Conservation (phyloP, 1,139 yeast species). For the Saccharomyces hybrid region DNA sequence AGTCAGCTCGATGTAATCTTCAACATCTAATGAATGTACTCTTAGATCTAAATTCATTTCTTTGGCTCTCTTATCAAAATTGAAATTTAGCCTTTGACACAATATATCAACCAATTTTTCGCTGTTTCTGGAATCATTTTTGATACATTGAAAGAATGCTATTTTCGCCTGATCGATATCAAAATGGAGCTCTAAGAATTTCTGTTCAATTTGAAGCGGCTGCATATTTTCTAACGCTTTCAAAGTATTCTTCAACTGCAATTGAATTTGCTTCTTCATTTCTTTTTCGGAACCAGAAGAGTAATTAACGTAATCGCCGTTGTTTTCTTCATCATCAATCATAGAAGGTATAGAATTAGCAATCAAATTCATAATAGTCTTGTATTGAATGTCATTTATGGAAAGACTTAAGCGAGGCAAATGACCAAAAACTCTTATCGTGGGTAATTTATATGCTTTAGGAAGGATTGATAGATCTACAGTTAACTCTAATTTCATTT, state of each 20-base stretch:
- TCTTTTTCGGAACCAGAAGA: conserved; percentile 21
- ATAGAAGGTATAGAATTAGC: conserved; percentile 64
- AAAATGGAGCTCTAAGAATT: conserved; percentile 62
- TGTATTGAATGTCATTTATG: conserved; percentile 84
- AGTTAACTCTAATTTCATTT: conserved; percentile 62
- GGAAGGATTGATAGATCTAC: conserved; percentile 83
- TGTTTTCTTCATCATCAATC: conserved; percentile 32
- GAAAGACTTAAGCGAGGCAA: conserved; percentile 69
- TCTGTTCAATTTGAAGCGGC: conserved; percentile 41
- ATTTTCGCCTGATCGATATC: conserved; percentile 56
- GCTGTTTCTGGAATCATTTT: conserved; percentile 53
- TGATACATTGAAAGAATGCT: conserved; percentile 60
- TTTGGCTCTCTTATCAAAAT: conserved; percentile 50
- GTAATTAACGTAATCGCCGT: conserved; percentile 7
- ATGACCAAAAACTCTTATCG: conserved; percentile 66
- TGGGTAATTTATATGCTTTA: conserved; percentile 65
- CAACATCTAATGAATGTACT: conserved; percentile 58
- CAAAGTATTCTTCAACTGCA: conserved; percentile 16
- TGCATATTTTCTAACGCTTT: conserved; percentile 17
- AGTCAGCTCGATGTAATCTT: conserved; percentile 66
- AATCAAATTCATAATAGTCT: conserved; percentile 71
- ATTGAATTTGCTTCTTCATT: conserved; percentile 19
- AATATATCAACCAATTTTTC: conserved; percentile 66
- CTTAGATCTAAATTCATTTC: conserved; percentile 62
- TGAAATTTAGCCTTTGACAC: conserved; percentile 56